phyloP scores from a whole-genome alignment of 2,329 filamentous ascomycete genomes.

The Didymella pomorum region DNA sequence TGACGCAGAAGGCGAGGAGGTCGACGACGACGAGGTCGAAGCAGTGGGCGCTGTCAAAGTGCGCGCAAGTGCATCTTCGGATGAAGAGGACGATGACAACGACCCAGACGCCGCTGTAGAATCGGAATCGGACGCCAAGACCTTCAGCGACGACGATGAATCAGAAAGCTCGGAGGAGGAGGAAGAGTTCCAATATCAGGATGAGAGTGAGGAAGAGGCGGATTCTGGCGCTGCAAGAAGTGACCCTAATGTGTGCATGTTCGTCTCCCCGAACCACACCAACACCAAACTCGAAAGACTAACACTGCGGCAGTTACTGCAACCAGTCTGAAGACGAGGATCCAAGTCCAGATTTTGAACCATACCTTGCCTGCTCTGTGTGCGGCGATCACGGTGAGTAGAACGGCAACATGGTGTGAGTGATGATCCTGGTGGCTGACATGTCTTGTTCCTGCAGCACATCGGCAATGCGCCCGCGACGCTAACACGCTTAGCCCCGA shows the following conservation, averaged over 20 bases:
- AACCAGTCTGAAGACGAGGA: constrained; percentile 83
- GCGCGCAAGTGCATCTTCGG: constrained; percentile 41
- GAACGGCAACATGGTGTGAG: constrained; percentile 27
- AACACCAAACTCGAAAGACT: constrained; percentile 28
- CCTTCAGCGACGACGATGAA: constrained; percentile 50
- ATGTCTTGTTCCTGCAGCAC: constrained; percentile 71
- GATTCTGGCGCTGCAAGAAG: constrained; percentile 64
- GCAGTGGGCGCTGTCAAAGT: constrained; percentile 54
- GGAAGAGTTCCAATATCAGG: constrained; percentile 63
- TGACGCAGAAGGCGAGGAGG: constrained; percentile 54
- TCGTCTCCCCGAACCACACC: constrained; percentile 46
- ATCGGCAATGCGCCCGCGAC: constrained; percentile 86
- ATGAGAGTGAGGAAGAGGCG: constrained; percentile 62
- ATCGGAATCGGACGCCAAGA: constrained; percentile 48
- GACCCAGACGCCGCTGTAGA: constrained; percentile 52
- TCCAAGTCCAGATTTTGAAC: constrained; percentile 80
- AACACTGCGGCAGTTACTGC: constrained; percentile 70
- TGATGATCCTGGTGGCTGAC: constrained; percentile 52
- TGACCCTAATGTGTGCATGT: constrained; percentile 71
- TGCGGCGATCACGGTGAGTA: constrained; percentile 85
- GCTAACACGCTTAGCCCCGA: constrained; percentile 68
- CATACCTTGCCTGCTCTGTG: constrained; percentile 76
- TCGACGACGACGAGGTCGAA: constrained; percentile 62
- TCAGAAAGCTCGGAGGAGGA: constrained; percentile 60
- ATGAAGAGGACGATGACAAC: constrained; percentile 52